Conservation (phyloP, 202 grass and related monocot species). For the Hordeum pubiflorum region DNA sequence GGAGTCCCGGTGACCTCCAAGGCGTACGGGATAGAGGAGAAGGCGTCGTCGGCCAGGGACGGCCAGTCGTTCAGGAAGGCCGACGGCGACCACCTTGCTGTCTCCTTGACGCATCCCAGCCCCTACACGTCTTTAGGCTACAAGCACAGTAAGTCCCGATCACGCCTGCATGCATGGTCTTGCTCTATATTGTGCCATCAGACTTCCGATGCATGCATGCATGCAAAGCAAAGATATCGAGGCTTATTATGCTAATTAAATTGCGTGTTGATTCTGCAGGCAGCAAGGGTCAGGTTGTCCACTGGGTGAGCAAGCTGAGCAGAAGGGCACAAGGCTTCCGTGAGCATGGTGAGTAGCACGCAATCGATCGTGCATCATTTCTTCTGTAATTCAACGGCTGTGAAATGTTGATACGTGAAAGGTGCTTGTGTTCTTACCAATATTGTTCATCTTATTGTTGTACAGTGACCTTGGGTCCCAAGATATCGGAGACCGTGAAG, state of each 20-base stretch:
- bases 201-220: not conserved
- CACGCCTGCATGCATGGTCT: not conserved
- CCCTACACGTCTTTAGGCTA: slow-evolving; percentile 43
- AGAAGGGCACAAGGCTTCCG: slow-evolving; percentile 51
- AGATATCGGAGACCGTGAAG: slow-evolving; percentile 76
- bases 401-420: not conserved
- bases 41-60: not conserved
- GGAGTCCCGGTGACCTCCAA: slow-evolving; percentile 41
- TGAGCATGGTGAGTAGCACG: slow-evolving; percentile 46
- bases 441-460: not conserved
- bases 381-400: not conserved
- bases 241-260: not conserved
- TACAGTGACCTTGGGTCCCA: slow-evolving; percentile 54
- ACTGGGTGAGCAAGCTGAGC: slow-evolving; percentile 57
- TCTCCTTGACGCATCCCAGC: slow-evolving; percentile 42
- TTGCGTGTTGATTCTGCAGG: slow-evolving; percentile 3
- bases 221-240: not conserved
- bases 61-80: slow-evolving; percentile 12
- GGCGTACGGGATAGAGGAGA: slow-evolving; percentile 41
- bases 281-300: slow-evolving; percentile 40
- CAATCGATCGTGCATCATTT: not conserved
- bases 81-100: slow-evolving; percentile 34
- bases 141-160: slow-evolving; percentile 41
- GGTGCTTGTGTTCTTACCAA: not conserved
- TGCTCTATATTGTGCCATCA: not conserved